Conservation (phyloP, 139 green algal genomes). For the Chlorella sp. region DNA sequence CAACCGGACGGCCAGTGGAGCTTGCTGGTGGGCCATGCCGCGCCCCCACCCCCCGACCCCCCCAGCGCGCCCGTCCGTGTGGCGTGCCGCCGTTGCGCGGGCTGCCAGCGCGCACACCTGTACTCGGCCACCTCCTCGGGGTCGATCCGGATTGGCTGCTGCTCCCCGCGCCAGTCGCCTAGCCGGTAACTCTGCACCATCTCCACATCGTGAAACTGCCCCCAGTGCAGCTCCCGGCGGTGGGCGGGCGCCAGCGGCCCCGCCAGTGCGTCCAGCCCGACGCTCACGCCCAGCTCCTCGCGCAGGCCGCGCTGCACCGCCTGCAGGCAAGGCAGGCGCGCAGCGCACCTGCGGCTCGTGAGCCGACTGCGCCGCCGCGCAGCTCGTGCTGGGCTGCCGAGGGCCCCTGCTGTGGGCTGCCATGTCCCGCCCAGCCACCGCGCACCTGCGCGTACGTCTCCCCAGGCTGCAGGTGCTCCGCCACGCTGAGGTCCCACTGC, state of each 20-base stretch:
- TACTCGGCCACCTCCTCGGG: too few relatives aligned
- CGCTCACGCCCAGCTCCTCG: conserved; percentile 68
- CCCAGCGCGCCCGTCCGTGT: too few relatives aligned
- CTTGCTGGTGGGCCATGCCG: not conserved
- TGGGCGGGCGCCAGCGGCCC: conserved; percentile 53
- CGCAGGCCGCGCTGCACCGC: conserved; percentile 57
- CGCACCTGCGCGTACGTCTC: conserved; percentile 54
- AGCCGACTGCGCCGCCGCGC: too few relatives aligned
- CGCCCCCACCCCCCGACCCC: not conserved
- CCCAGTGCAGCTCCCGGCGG: conserved; percentile 38
- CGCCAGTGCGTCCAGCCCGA: conserved; percentile 2
- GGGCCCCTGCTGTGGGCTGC: not conserved
- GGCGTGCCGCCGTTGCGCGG: too few relatives aligned
- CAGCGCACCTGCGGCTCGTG: conserved; percentile 18
- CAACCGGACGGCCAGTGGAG: not conserved
- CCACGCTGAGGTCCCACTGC: conserved; percentile 72
- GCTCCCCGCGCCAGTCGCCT: not conserved
- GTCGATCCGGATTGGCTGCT: too few relatives aligned
- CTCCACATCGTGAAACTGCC: conserved; percentile 42
- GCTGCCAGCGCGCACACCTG: too few relatives aligned
- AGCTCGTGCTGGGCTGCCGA: not conserved
- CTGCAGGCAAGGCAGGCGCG: not conserved
- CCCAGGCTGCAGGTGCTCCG: conserved; percentile 70
- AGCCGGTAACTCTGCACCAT: conserved; percentile 40
- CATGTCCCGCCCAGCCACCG: not conserved